These are phyloP conservation scores for Tagetes erecta DNA, from an alignment of 129 eudicot species.

Conservation along the genomic window DNA sequence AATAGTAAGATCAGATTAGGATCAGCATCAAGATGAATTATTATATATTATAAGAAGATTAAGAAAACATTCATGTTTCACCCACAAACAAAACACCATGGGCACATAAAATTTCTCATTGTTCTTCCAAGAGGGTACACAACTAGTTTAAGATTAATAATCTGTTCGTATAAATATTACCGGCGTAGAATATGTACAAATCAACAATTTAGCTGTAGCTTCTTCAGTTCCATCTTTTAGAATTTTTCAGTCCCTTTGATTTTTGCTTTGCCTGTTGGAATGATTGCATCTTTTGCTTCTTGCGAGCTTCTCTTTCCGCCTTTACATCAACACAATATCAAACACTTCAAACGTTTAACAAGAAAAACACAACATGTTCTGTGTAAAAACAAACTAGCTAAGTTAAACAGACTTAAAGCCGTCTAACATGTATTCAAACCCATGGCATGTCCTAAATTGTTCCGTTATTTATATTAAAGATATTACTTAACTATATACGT, in stretches of 20 bases:
- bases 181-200: constrained; percentile 33
- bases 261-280: constrained; percentile 92
- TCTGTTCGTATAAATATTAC: constrained; percentile 31
- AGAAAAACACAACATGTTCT: background rate
- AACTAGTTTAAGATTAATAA: constrained; percentile 17
- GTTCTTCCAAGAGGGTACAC: background rate
- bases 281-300: constrained; percentile 93
- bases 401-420: background rate
- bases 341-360: background rate
- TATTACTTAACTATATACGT: background rate
- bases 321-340: constrained; percentile 21
- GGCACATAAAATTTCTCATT: constrained; percentile 11
- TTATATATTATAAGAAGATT: background rate
- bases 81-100: constrained; percentile 24
- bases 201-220: constrained; percentile 8
- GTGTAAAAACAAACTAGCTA: no score
- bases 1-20: background rate
- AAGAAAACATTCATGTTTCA: constrained; percentile 1
- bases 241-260: constrained; percentile 69
- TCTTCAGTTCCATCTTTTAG: constrained; percentile 88
- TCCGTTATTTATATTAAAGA: background rate
- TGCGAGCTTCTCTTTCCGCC: constrained; percentile 95
- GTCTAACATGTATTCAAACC: background rate
- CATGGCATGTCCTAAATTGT: background rate
- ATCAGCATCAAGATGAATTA: background rate